Evolutionary conservation across 1,284 basidiomycete species (phyloP).

Genomic region (Tetrapyrgos nigripes): DNA sequence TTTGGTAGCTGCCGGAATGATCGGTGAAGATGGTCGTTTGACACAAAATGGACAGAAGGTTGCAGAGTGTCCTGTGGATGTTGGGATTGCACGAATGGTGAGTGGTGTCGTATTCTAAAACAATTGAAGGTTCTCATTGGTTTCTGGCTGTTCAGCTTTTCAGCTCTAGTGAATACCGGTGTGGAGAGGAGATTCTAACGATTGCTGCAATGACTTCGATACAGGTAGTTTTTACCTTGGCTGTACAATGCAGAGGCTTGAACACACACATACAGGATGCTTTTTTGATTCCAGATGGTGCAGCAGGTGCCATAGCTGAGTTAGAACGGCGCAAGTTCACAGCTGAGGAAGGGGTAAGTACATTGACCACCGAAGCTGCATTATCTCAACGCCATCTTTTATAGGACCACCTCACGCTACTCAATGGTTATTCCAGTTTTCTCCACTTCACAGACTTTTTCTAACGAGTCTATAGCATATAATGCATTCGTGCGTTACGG

Average conservation of each 20-base stretch:
- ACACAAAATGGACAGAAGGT: conserved; percentile 74
- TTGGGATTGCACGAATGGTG: conserved; percentile 80
- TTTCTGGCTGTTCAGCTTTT: conserved; percentile 71
- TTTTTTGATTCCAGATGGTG: conserved; percentile 87
- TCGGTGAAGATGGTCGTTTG: conserved; percentile 70
- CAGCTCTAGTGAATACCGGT: conserved; percentile 81
- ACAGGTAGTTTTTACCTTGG: conserved; percentile 60
- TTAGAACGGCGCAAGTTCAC: conserved; percentile 94
- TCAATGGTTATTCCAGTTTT: conserved; percentile 71
- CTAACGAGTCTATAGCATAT: conserved; percentile 65
- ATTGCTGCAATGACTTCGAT: conserved; percentile 96
- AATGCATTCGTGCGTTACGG: conserved; percentile 91
- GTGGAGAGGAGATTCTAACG: conserved; percentile 92
- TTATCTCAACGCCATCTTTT: conserved; percentile 4
- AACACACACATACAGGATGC: conserved; percentile 65
- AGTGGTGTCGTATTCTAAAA: conserved; percentile 17
- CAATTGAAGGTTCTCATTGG: conserved; percentile 7
- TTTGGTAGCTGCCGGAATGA: conserved; percentile 72
- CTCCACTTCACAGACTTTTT: conserved; percentile 1
- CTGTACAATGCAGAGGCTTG: neutral
- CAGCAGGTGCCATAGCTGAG: conserved; percentile 85
- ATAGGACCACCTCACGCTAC: conserved; percentile 90
- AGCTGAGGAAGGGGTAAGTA: conserved; percentile 92
- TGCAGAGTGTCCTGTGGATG: conserved; percentile 81
- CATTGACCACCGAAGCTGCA: too few relatives aligned